Base-by-base conservation (phyloP, 805 yeast species). In the Scheffersomyces stipitis region DNA sequence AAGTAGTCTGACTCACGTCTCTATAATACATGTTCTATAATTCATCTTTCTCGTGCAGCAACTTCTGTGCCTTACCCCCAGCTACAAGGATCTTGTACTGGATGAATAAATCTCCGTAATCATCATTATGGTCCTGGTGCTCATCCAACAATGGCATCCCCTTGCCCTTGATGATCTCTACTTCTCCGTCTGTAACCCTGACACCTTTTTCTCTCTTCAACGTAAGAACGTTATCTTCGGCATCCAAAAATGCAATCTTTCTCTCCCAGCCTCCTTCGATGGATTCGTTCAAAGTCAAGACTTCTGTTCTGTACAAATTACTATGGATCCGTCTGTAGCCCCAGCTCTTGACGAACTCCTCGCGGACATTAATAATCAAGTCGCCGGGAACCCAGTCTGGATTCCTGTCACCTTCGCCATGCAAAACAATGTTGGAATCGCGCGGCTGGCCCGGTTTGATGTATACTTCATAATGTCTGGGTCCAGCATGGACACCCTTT, bases 341-440 rank as follows among this genome's bases (percentile, higher is more conserved):
- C 75, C 87, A 56, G 54, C 85, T 83, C 13, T 71, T 74, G 20
- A 44, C 57, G 14, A 63, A 54, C 27, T 71, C 66, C 62, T 91
- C 97, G 22, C 53, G 55, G 26, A 87, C 55, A 28, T 67, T 70
- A n/a, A 89, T 69, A 17, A 73, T 58, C 38, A 93, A 65, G 62
- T 91, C 87, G 14, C 99, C 99, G 3, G 96, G 78, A 4, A 71
- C 75, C 71, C 78, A 74, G 37, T 86, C 95, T 2, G 98, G 97
- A 46, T 74, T 73, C 54, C 81, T 84, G 55, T 91, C 95, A 4
- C 91, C 89, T 59, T 88, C 88, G 2, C 91, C 95, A 33, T 70
- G 71, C 34, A 83, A 65, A 1, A 76, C 73, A 46, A 79, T 78
- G 28, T 71, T 71, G 48, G 74, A 73, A 39, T 77, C 75, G 49